Evolutionary conservation across 2,329 filamentous ascomycete genomes (phyloP).

Genomic region (Apiospora aurea): DNA sequence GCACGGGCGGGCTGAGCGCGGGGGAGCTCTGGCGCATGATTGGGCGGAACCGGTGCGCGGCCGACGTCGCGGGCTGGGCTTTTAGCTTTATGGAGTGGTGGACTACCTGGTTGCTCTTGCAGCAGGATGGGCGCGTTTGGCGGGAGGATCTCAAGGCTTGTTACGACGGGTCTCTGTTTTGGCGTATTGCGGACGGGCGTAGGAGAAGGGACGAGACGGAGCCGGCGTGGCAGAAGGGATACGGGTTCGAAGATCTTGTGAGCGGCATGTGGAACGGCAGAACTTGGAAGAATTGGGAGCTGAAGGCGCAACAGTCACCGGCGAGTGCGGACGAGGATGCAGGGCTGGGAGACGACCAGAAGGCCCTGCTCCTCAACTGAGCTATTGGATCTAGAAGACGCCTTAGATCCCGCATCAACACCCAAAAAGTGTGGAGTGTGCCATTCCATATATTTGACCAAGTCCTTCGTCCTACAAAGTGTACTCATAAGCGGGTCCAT

Average conservation of each 20-base stretch:
- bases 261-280: not conserved
- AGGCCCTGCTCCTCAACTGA: not conserved
- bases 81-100: slow-evolving; percentile 33
- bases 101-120: slow-evolving; percentile 31
- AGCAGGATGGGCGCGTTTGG: slow-evolving; percentile 29
- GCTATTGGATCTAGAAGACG: not conserved
- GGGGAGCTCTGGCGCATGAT: slow-evolving; percentile 27
- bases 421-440: not conserved
- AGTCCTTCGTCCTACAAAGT: not conserved
- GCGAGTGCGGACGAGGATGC: not conserved
- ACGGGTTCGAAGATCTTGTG: not conserved
- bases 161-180: slow-evolving; percentile 31
- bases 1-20: slow-evolving; percentile 25
- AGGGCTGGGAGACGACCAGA: not conserved
- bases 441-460: not conserved
- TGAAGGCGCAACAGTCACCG: not conserved
- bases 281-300: not conserved
- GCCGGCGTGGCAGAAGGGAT: not conserved
- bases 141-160: slow-evolving; percentile 30
- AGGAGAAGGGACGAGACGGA: not conserved
- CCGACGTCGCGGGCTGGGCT: slow-evolving; percentile 31
- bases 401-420: not conserved
- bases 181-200: slow-evolving; percentile 30
- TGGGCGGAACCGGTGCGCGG: slow-evolving; percentile 30
- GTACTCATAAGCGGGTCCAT: not conserved